Conservation (phyloP, 106 monocot species). For the Dendrobium chrysotoxum region DNA sequence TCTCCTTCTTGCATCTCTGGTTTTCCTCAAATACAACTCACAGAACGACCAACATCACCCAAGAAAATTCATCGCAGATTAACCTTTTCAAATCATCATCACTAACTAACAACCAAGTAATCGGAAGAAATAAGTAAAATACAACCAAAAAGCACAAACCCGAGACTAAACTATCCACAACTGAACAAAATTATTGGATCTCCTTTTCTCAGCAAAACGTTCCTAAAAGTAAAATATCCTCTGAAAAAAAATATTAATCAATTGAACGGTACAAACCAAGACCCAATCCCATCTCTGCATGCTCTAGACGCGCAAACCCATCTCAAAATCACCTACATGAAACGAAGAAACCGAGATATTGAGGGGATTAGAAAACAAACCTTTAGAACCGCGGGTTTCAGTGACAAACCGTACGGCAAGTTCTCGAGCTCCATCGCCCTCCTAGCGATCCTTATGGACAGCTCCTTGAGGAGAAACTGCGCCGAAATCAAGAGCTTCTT, state of each 20-base stretch:
- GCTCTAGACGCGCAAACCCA: not conserved
- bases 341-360: not conserved
- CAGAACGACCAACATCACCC: no score
- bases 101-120: not conserved
- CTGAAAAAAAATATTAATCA: not conserved
- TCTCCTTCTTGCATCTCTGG: no score
- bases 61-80: no score
- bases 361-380: conserved; percentile 10
- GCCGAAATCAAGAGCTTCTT: conserved; percentile 56
- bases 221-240: not conserved
- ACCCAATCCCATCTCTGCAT: not conserved
- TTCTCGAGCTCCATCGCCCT: conserved; percentile 68
- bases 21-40: no score
- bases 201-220: not conserved
- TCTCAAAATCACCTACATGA: not conserved
- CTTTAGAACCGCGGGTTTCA: conserved; percentile 77
- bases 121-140: not conserved
- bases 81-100: not conserved
- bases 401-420: conserved; percentile 73
- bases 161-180: not conserved
- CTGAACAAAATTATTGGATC: not conserved
- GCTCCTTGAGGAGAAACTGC: conserved; percentile 88
- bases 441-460: conserved; percentile 77
- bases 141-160: not conserved
- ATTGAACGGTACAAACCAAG: not conserved